Conservation (phyloP, 306 rosid species). For the Sicyos baderoa region DNA sequence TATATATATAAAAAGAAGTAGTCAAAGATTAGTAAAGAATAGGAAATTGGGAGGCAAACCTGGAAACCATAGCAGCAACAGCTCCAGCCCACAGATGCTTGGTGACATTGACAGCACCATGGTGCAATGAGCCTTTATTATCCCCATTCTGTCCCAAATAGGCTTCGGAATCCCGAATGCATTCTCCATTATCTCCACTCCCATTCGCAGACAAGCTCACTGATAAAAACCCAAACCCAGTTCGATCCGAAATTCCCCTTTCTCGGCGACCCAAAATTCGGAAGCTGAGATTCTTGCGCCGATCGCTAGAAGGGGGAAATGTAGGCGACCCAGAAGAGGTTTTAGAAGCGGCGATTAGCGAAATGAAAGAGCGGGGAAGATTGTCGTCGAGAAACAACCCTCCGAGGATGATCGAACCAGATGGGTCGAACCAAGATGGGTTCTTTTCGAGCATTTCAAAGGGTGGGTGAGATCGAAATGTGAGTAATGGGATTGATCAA, state of each 20-base stretch:
- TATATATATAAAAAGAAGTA: too few relatives aligned
- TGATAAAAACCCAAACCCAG: conserved; percentile 41
- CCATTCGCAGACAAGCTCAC: conserved; percentile 62
- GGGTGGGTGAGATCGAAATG: neutral
- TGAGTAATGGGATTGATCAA: conserved; percentile 14
- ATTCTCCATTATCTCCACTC: conserved; percentile 35
- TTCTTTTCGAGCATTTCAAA: conserved; percentile 29
- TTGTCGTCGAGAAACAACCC: conserved; percentile 66
- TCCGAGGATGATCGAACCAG: conserved; percentile 42
- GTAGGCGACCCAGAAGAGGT: conserved; percentile 20
- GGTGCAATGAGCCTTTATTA: conserved; percentile 8
- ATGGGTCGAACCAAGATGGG: conserved; percentile 24
- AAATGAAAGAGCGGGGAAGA: conserved; percentile 40
- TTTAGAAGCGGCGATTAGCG: conserved; percentile 31
- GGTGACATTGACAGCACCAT: conserved; percentile 61
- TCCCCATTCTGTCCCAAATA: too few relatives aligned
- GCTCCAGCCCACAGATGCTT: conserved; percentile 98
- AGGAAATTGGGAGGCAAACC: conserved; percentile 35
- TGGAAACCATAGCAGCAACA: conserved; percentile 96
- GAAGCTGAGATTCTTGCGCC: conserved; percentile 22
- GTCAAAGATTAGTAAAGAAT: neutral
- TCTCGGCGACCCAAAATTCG: conserved; percentile 21
- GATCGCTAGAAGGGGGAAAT: conserved; percentile 23
- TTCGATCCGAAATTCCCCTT: neutral
- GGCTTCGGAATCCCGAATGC: conserved; percentile 12